Evolutionary conservation across 31 red algal genomes (phyloP).

Genomic region (Pterothamnion heteromorphum): DNA sequence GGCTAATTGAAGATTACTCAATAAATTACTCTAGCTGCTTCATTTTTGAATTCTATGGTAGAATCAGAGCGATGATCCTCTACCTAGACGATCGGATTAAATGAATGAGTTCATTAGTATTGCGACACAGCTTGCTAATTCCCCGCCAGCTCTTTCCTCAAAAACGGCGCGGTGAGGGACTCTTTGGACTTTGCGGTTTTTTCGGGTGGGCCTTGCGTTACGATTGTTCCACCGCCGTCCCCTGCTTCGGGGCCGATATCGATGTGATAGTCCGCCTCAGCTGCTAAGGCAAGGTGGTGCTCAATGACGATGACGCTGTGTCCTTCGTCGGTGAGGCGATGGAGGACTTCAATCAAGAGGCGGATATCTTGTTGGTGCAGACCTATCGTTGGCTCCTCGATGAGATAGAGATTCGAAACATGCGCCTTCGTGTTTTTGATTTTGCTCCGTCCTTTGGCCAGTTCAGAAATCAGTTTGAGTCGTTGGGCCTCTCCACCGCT

Average conservation of each 20-base stretch:
- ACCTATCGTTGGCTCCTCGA: slow-evolving; percentile 31
- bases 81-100: too few relatives aligned
- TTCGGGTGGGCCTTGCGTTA: not conserved
- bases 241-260: slow-evolving; percentile 21
- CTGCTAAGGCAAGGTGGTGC: not conserved
- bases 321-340: not conserved
- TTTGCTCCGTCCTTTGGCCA: not conserved
- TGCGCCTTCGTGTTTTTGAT: not conserved
- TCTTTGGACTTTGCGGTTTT: not conserved
- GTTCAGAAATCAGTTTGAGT: not conserved
- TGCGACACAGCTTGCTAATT: too few relatives aligned
- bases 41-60: too few relatives aligned
- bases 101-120: too few relatives aligned
- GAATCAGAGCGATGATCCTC: too few relatives aligned
- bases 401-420: not conserved
- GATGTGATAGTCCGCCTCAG: not conserved
- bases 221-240: not conserved
- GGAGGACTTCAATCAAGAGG: not conserved
- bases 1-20: too few relatives aligned
- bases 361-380: not conserved
- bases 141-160: too few relatives aligned
- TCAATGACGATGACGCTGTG: slow-evolving; percentile 25
- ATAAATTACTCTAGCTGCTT: too few relatives aligned
- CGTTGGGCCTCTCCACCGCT: slow-evolving; percentile 33
- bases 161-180: not conserved